These are phyloP conservation scores for Candida nonsorbophila DNA, from an alignment of 805 yeast species.

Conservation along the genomic window DNA sequence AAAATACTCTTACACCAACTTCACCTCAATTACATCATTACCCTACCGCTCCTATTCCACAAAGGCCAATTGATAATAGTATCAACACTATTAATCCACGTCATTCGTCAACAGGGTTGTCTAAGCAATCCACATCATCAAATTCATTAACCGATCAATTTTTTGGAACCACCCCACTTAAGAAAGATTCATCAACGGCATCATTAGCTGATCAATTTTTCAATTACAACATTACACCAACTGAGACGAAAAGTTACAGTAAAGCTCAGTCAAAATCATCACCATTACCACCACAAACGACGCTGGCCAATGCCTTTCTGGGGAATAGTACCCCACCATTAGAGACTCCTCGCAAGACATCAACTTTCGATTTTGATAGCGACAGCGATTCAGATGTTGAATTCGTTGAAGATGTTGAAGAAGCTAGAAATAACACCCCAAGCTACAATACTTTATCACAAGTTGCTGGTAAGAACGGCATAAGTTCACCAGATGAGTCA, in stretches of 20 bases:
- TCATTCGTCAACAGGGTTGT: constrained; percentile 24
- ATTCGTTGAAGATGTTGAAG: constrained; percentile 14
- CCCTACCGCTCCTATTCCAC: constrained; percentile 18
- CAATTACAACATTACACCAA: constrained; percentile 1
- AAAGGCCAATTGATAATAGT: too few species aligned
- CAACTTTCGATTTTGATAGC: constrained; percentile 32
- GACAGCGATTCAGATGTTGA: constrained; percentile 33
- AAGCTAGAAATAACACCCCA: constrained; percentile 11
- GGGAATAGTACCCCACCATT: constrained; percentile 23
- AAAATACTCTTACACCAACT: constrained; percentile 13
- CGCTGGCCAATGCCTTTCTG: constrained; percentile 37
- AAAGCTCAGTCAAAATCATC: constrained; percentile 28
- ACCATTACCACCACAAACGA: constrained; percentile 39
- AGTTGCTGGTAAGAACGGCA: constrained; percentile 45
- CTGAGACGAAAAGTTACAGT: constrained; percentile 1
- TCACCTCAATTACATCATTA: constrained; percentile 13
- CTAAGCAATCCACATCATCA: constrained; percentile 40
- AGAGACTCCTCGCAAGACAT: constrained; percentile 7
- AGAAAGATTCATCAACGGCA: constrained; percentile 6
- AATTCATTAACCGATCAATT: constrained; percentile 34
- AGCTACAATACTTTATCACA: constrained; percentile 45
- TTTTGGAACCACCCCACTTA: constrained; percentile 19
- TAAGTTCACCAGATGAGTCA: constrained; percentile 21
- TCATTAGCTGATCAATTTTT: constrained; percentile 18
- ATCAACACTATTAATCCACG: constrained; percentile 26